Percentiles rank a stretch among this genome's conserved stretches.
Conservation (phyloP, 257 asterid genomes). For the Gynochthodes officinalis region DNA sequence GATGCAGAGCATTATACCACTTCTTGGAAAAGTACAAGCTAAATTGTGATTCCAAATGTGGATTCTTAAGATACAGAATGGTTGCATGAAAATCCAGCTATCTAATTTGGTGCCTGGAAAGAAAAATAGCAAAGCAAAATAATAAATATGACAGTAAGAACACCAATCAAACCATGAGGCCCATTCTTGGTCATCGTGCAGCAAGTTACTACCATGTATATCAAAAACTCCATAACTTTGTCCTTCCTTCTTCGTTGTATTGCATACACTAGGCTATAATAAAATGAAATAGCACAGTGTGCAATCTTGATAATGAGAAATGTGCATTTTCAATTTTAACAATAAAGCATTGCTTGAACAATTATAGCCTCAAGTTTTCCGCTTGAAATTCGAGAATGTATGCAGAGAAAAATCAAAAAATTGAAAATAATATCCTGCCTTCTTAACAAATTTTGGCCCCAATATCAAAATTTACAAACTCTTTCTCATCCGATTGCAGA, state of each 20-base stretch:
- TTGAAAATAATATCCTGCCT: conserved; percentile 72
- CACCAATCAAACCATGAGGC: conserved; percentile 83
- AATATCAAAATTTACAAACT: conserved; percentile 73
- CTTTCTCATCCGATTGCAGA: conserved; percentile 72
- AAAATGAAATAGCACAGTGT: conserved; percentile 62
- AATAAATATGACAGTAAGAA: neutral
- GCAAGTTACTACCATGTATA: conserved; percentile 58
- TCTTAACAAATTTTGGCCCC: conserved; percentile 82
- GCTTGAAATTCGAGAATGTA: conserved; percentile 80
- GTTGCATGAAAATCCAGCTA: conserved; percentile 47
- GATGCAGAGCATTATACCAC: conserved; percentile 78
- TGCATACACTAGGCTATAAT: conserved; percentile 70
- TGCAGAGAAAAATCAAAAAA: conserved; percentile 69
- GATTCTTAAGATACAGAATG: conserved; percentile 72
- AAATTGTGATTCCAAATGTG: conserved; percentile 77
- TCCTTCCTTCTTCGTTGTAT: conserved; percentile 65
- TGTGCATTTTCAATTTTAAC: conserved; percentile 41
- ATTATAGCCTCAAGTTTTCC: conserved; percentile 55
- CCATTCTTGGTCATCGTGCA: conserved; percentile 71
- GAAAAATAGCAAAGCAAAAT: neutral
- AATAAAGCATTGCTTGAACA: conserved; percentile 63
- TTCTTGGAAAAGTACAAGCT: conserved; percentile 78
- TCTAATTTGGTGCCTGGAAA: neutral
- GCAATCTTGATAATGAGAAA: conserved; percentile 49
- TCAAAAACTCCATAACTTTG: conserved; percentile 72